These are phyloP conservation scores for Neurospora crassa DNA, from an alignment of 2,329 filamentous ascomycete genomes.

Conservation along the genomic window DNA sequence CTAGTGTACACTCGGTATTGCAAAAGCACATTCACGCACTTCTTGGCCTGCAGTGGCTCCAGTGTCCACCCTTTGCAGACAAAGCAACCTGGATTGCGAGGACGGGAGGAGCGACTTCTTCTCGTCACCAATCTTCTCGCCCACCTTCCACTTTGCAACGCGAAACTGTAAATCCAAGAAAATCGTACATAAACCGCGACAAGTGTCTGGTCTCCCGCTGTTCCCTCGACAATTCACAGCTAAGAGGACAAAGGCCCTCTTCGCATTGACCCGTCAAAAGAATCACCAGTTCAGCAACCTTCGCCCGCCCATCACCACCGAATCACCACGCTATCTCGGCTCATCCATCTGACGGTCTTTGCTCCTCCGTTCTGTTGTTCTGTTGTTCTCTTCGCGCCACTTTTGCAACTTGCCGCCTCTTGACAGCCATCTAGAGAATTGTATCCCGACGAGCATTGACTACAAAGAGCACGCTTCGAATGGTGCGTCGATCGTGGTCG, in stretches of 20 bases:
- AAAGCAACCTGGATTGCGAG: neutral
- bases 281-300: neutral
- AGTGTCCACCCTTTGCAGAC: neutral
- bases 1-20: neutral
- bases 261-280: neutral
- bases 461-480: slow-evolving; percentile 6
- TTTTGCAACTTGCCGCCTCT: neutral
- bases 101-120: neutral
- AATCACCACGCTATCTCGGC: neutral
- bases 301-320: neutral
- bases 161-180: neutral
- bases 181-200: neutral
- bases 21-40: neutral
- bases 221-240: neutral
- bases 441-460: neutral
- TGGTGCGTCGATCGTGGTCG: slow-evolving; percentile 10
- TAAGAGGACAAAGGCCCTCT: neutral
- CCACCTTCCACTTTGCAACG: neutral
- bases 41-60: neutral
- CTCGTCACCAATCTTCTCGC: neutral
- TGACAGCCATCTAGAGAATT: neutral
- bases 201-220: neutral
- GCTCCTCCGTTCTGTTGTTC: neutral
- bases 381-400: neutral
- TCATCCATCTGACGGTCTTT: neutral